Percentiles rank a stretch among this genome's conserved stretches.
phyloP scores from a whole-genome alignment of 1,284 basidiomycete genomes.

The Porodaedalea pini region DNA sequence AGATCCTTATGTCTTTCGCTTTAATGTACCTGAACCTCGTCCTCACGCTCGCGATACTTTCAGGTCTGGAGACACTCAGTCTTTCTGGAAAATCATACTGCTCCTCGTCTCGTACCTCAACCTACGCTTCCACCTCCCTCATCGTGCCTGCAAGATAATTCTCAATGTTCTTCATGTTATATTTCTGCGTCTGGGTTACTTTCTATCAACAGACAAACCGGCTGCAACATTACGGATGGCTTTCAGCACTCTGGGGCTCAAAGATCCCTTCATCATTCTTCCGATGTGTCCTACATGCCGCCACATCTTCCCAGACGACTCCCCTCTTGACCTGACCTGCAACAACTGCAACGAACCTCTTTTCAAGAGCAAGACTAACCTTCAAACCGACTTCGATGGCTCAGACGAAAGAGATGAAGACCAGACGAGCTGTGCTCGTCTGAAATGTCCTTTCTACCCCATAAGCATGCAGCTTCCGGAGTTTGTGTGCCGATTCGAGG shows the following conservation, averaged over 20 bases:
- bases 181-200: not conserved
- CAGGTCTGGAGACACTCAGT: not conserved
- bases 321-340: not conserved
- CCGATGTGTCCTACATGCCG: conserved; percentile 8
- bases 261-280: not conserved
- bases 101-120: not conserved
- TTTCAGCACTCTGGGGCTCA: conserved; percentile 3
- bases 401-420: not conserved
- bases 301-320: conserved; percentile 1
- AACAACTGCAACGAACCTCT: not conserved
- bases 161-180: not conserved
- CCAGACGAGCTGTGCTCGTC: not conserved
- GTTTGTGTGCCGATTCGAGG: conserved; percentile 7
- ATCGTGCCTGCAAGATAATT: conserved; percentile 1
- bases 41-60: not conserved
- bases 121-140: conserved; percentile 2
- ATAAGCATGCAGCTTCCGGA: conserved; percentile 11
- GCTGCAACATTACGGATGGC: not conserved
- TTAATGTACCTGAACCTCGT: not conserved
- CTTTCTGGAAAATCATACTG: not conserved
- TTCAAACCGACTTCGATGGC: not conserved
- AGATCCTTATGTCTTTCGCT: not conserved
- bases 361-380: not conserved
- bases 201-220: not conserved
- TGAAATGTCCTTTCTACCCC: conserved; percentile 7